Evolutionary conservation across 495 filamentous ascomycete genomes (phyloP), one percentile per base, ranked within the genome.

Genomic region (Amphirosellinia nigrospora): DNA sequence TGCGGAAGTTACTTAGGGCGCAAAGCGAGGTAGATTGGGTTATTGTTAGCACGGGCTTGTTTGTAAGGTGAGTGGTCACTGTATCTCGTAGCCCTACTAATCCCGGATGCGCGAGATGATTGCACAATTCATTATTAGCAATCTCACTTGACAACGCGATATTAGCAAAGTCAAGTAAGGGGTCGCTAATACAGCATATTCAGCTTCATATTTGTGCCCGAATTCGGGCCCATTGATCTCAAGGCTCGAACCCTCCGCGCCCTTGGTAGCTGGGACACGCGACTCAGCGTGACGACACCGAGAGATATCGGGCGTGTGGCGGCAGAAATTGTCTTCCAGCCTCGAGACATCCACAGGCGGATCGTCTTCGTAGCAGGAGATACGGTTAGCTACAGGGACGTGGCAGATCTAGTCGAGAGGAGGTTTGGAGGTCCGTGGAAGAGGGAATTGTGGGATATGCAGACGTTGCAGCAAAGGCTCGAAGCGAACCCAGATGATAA

Each of bases 21-120:
- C 86, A 89, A 74, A 64, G 60, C 0, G 61, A 69, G 36, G 86
- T 84, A 6, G 73, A 78, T 41, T 91, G 89, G 90, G 75, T 79
- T 10, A 85, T 91, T 53, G 82, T 91, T 13, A 87, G 83, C 23
- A 87, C 86, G 34, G 89, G 90, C 16, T 82, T 92, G 77, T 91
- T 91, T 71, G 89, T 85, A 7, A 64, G 61, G 61, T 64, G 13
- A 64, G 61, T 50, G 16, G 36, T 19, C n/a, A n/a, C 16, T 13
- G 23, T 19, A 13, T 53, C 50, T 53, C 50, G 26, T 30, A 6
- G 26, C 11, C 0, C 4, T 53, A 30, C 13, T 13, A 30, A 21
- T 2, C 11, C n/a, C 23, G 1, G n/a, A 9, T 6, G 19, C n/a
- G 19, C 45, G 19, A 46, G 45, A 46, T 46, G 19, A 46, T n/a